A percentile compares a stretch with the other conserved stretches of the same genome.
phyloP scores from a whole-genome alignment of 225 moss, liverwort and hornwort genomes.

The Antitrichia curtipendula region DNA sequence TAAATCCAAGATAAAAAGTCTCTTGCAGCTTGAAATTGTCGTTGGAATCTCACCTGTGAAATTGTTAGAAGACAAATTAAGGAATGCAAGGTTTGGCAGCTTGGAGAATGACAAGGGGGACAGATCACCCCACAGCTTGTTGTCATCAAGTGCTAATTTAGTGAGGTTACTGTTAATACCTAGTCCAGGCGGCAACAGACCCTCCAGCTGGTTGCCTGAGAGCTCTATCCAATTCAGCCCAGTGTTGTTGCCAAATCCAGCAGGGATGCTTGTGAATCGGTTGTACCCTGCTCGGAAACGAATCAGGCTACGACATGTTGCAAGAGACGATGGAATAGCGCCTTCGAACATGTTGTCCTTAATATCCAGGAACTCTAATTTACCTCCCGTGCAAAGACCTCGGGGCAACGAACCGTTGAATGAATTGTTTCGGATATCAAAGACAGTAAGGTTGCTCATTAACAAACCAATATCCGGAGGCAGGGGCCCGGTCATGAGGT shows the following conservation, averaged over 20 bases:
- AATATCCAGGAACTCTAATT: slow-evolving; percentile 19
- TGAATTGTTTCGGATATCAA: slow-evolving; percentile 33
- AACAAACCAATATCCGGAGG: slow-evolving; percentile 16
- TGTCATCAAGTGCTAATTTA: slow-evolving; percentile 19
- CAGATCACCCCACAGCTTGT: slow-evolving; percentile 14
- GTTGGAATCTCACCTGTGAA: slow-evolving; percentile 31
- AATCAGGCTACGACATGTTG: slow-evolving; percentile 2
- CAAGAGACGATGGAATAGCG: slow-evolving; percentile 25
- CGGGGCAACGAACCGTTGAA: slow-evolving; percentile 29
- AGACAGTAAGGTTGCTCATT: not conserved
- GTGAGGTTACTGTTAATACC: slow-evolving; percentile 22
- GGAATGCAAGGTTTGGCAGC: slow-evolving; percentile 12
- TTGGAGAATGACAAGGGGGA: slow-evolving; percentile 7
- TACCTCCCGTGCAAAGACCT: slow-evolving; percentile 10
- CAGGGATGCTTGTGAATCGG: slow-evolving; percentile 20
- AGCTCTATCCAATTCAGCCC: slow-evolving; percentile 17
- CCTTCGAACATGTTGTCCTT: slow-evolving; percentile 33
- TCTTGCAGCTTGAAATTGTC: slow-evolving; percentile 11
- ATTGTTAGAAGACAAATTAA: slow-evolving; percentile 25
- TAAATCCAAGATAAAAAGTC: slow-evolving; percentile 16
- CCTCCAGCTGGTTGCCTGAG: slow-evolving; percentile 25
- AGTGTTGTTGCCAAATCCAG: slow-evolving; percentile 17
- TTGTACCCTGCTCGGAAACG: slow-evolving; percentile 24
- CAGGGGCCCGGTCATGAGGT: slow-evolving; percentile 22
- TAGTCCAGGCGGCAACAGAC: slow-evolving; percentile 10